Evolutionary conservation across 257 asterid species (phyloP).

Genomic region (Ophiorrhiza pumila): DNA sequence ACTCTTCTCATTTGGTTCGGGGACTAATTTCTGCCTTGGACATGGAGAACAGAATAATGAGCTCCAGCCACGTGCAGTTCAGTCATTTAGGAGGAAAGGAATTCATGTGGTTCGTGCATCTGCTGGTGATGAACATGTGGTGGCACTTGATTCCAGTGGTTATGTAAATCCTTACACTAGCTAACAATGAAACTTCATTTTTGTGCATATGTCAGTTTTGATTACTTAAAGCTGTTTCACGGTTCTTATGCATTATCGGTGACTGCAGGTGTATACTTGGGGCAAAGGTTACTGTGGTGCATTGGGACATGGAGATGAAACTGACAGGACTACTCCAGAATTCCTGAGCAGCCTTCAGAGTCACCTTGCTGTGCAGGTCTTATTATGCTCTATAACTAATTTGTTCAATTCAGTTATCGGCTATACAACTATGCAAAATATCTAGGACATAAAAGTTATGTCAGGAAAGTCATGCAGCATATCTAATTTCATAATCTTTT

Average conservation of each 20-base stretch:
- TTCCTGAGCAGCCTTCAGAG: conserved; percentile 45
- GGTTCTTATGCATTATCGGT: conserved; percentile 7
- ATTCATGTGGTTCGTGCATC: conserved; percentile 59
- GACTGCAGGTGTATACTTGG: conserved; percentile 72
- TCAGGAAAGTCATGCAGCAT: background rate
- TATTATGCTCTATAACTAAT: conserved; percentile 6
- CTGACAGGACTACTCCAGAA: conserved; percentile 65
- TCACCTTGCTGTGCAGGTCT: conserved; percentile 76
- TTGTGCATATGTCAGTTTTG: background rate
- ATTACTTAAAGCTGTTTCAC: background rate
- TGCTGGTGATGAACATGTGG: conserved; percentile 88
- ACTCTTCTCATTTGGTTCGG: conserved; percentile 74
- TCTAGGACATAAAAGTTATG: background rate
- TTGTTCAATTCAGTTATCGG: background rate
- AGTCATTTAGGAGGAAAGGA: conserved; percentile 58
- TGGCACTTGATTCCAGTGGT: conserved; percentile 84
- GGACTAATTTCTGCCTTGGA: conserved; percentile 82
- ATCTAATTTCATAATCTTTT: background rate
- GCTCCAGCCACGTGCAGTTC: conserved; percentile 60
- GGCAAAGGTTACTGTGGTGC: conserved; percentile 97
- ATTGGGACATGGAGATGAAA: conserved; percentile 79
- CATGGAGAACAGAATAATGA: conserved; percentile 84
- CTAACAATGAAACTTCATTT: background rate
- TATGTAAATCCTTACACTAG: conserved; percentile 37
- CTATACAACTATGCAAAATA: background rate